Evolutionary conservation across 176 grass and related monocot genomes (phyloP).

Genomic region (Bonia amplexicaulis): DNA sequence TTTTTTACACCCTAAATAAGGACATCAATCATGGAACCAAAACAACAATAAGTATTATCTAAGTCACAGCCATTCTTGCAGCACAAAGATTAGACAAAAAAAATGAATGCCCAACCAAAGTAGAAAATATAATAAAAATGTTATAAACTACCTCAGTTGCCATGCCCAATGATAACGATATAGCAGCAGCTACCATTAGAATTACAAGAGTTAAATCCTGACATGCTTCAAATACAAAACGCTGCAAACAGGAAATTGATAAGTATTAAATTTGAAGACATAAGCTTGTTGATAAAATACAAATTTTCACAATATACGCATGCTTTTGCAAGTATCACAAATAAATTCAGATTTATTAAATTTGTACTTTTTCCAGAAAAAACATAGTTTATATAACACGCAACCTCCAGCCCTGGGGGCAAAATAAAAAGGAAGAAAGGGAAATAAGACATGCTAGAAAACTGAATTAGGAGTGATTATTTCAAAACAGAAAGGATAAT

Average conservation of each 20-base stretch:
- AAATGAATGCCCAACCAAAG: neutral
- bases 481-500: neutral
- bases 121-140: neutral
- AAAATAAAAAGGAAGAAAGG: neutral
- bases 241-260: conserved; percentile 34
- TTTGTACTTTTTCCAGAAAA: neutral
- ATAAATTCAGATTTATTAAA: conserved; percentile 4
- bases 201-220: conserved; percentile 63
- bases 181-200: conserved; percentile 54
- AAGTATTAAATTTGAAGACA: neutral
- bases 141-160: conserved; percentile 44
- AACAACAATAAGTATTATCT: neutral
- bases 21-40: neutral
- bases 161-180: conserved; percentile 61
- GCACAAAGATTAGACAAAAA: neutral
- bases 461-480: neutral
- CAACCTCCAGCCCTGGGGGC: neutral
- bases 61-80: neutral
- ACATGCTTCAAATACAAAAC: conserved; percentile 63
- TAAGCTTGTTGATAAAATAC: neutral
- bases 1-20: conserved; percentile 52
- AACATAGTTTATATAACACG: neutral
- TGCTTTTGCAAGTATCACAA: neutral
- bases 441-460: neutral
- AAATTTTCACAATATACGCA: neutral